Evolutionary conservation across 108 stramenopile genomes (phyloP).

Genomic region (Skeletonema tropicum): DNA sequence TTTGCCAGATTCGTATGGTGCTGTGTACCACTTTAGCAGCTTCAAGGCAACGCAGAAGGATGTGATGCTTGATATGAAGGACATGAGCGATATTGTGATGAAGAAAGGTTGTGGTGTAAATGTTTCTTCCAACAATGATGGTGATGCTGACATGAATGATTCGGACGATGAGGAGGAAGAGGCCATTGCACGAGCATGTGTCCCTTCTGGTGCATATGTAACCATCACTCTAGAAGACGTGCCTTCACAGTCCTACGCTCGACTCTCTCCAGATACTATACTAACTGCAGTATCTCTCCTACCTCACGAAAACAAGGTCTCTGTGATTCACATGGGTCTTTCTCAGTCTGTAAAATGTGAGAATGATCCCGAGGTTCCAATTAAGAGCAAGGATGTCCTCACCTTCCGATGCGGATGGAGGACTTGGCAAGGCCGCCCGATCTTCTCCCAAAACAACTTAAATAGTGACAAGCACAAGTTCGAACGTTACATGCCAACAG

Average conservation of each 20-base stretch:
- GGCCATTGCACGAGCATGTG: conserved; percentile 74
- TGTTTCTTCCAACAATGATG: conserved; percentile 13
- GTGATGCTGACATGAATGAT: conserved; percentile 36
- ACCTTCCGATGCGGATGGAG: conserved; percentile 95
- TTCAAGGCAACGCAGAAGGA: conserved; percentile 86
- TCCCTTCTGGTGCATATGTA: conserved; percentile 89
- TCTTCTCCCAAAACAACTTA: conserved; percentile 95
- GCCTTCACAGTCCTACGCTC: conserved; percentile 44
- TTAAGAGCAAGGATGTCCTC: conserved; percentile 93
- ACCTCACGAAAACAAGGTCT: conserved; percentile 95
- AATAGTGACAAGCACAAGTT: conserved; percentile 99
- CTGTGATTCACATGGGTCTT: conserved; percentile 96
- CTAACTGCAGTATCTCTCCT: conserved; percentile 85
- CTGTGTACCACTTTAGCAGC: conserved; percentile 90
- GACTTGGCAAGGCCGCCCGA: conserved; percentile 87
- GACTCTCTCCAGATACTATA: conserved; percentile 54
- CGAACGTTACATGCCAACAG: conserved; percentile 92
- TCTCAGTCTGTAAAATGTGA: conserved; percentile 62
- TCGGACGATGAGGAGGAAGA: conserved; percentile 68
- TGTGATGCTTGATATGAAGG: conserved; percentile 79
- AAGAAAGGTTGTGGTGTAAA: conserved; percentile 35
- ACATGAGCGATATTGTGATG: conserved; percentile 62
- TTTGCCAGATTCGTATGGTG: conserved; percentile 94
- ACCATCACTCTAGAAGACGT: conserved; percentile 83
- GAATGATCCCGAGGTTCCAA: conserved; percentile 52